Conservation (phyloP, 768 basidiomycete genomes). For the Pisolithus marmoratus region DNA sequence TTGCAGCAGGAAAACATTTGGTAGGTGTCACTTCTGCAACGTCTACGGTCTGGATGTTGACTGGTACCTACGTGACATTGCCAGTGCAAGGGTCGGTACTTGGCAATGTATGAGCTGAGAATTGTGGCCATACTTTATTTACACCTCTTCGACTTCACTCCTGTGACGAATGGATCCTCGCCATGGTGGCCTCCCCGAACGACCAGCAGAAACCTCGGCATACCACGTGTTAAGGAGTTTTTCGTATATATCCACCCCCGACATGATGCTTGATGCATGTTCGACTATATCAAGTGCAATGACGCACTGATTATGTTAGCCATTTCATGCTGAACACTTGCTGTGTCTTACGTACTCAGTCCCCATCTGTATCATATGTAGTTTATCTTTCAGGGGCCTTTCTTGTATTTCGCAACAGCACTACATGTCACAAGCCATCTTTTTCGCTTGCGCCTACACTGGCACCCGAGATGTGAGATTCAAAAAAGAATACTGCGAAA, state of each 20-base stretch:
- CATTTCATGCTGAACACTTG: no score
- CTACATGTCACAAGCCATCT: no score
- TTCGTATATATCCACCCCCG: neutral
- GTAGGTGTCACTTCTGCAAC: constrained; percentile 2
- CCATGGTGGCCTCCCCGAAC: neutral
- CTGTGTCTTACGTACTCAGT: no score
- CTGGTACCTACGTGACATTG: no score
- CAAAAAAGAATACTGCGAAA: no score
- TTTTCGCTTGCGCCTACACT: no score
- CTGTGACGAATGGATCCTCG: neutral
- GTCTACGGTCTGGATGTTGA: no score
- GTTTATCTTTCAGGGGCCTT: no score
- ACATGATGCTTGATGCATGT: neutral
- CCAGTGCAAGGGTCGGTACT: neutral
- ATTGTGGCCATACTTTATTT: neutral
- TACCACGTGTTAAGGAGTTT: neutral
- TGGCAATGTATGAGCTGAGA: neutral
- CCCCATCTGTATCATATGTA: no score
- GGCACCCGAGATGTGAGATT: no score
- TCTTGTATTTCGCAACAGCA: no score
- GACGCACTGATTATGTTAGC: no score
- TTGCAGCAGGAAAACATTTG: constrained; percentile 13
- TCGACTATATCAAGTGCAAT: neutral
- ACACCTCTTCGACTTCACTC: neutral
- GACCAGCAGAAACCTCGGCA: neutral